A percentile compares a stretch with the other conserved stretches of the same genome.
These are phyloP conservation scores for Spathaspora boniae DNA, from an alignment of 805 yeast species.

Conservation along the genomic window DNA sequence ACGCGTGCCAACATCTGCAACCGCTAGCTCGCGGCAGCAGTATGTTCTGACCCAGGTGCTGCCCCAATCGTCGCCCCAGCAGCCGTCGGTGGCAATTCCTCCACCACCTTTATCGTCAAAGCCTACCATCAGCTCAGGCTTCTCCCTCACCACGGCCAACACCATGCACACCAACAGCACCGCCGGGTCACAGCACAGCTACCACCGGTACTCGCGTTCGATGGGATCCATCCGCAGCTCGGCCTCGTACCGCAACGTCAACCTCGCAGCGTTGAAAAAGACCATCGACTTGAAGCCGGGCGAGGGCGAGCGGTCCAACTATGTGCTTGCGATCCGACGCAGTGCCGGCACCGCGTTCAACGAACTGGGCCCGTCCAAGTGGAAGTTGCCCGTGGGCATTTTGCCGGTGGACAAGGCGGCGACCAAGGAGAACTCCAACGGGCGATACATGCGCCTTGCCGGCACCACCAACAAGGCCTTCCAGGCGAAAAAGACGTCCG, in stretches of 20 bases:
- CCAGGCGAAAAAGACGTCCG: conserved; percentile 32
- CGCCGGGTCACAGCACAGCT: not conserved
- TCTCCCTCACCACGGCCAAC: conserved; percentile 4
- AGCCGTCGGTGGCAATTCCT: too few relatives aligned
- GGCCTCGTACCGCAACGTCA: conserved; percentile 32
- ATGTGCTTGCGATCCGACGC: conserved; percentile 42
- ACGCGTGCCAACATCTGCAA: not conserved
- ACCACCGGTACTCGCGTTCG: conserved; percentile 25
- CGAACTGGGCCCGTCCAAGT: conserved; percentile 42
- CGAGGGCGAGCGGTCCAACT: conserved; percentile 50
- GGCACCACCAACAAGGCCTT: conserved; percentile 22
- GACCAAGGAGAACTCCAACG: conserved; percentile 21
- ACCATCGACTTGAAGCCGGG: conserved; percentile 38
- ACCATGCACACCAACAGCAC: not conserved
- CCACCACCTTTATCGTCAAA: too few relatives aligned
- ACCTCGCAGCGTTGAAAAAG: conserved; percentile 35
- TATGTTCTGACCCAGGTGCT: not conserved
- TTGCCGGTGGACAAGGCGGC: conserved; percentile 40
- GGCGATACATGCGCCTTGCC: conserved; percentile 24
- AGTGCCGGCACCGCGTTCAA: conserved; percentile 49
- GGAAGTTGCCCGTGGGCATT: conserved; percentile 56
- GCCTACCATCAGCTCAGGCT: not conserved
- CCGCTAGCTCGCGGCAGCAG: conserved; percentile 1
- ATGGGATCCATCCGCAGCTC: conserved; percentile 35
- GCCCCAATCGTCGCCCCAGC: not conserved